A percentile compares a stretch with the other conserved stretches of the same genome.
Evolutionary conservation across 1,139 yeast species (phyloP).

Genomic region (Hyphopichia wangnamkhiaoensis): DNA sequence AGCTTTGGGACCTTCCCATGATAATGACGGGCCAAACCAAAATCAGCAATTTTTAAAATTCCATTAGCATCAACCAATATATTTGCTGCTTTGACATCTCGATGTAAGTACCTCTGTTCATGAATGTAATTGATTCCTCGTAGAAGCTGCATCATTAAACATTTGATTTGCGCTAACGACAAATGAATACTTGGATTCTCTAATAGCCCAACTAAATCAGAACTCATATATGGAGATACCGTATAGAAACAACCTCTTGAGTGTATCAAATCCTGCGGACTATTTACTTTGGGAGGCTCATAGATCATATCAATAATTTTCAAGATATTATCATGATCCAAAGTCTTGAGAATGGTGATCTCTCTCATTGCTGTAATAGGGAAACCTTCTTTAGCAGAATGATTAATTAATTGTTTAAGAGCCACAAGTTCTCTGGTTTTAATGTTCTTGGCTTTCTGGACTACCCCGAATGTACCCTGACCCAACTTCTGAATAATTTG

Average conservation of each 20-base stretch:
- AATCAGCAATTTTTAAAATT: slow-evolving; percentile 80
- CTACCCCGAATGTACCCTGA: slow-evolving; percentile 53
- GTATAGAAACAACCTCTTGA: slow-evolving; percentile 69
- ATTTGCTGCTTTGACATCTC: slow-evolving; percentile 95
- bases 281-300: slow-evolving; percentile 50
- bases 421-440: slow-evolving; percentile 40
- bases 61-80: slow-evolving; percentile 79
- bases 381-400: slow-evolving; percentile 86
- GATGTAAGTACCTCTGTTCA: slow-evolving; percentile 66
- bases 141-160: slow-evolving; percentile 77
- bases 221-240: slow-evolving; percentile 91
- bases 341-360: slow-evolving; percentile 74
- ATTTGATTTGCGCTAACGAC: slow-evolving; percentile 70
- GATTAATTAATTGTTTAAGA: slow-evolving; percentile 78
- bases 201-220: slow-evolving; percentile 89
- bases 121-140: slow-evolving; percentile 84
- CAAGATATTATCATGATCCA: slow-evolving; percentile 71
- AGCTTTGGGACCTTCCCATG: slow-evolving; percentile 68
- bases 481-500: slow-evolving; percentile 43
- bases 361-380: slow-evolving; percentile 97
- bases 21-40: slow-evolving; percentile 84
- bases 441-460: slow-evolving; percentile 41
- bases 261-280: slow-evolving; percentile 33
- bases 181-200: slow-evolving; percentile 76
- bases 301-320: slow-evolving; percentile 82